A percentile compares a stretch with the other conserved stretches of the same genome.
Conservation (phyloP, 805 yeast genomes). For the Candida pini region DNA sequence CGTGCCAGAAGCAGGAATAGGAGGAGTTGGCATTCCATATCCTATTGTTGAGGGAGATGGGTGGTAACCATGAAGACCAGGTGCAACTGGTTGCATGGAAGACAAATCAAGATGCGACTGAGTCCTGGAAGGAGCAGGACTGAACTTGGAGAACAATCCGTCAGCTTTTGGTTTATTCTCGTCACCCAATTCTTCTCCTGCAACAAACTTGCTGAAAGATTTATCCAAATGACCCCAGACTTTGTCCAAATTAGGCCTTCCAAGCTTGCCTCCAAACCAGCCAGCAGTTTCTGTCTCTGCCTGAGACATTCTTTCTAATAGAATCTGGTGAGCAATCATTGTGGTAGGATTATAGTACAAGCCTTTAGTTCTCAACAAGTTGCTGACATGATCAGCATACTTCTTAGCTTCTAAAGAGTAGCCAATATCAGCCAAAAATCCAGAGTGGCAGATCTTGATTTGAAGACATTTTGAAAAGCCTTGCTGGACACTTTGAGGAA, state of each 20-base stretch:
- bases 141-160: conserved; percentile 66
- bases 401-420: conserved; percentile 51
- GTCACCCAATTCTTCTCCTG: conserved; percentile 68
- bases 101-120: conserved; percentile 35
- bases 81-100: too few species aligned
- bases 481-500: conserved; percentile 28
- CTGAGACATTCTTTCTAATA: conserved; percentile 44
- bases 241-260: conserved; percentile 43
- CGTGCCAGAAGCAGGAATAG: too few species aligned
- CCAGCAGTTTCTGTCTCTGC: conserved; percentile 35
- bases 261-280: conserved; percentile 64
- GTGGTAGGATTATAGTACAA: conserved; percentile 29
- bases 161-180: conserved; percentile 32
- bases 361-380: conserved; percentile 34
- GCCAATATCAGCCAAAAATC: conserved; percentile 64
- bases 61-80: too few species aligned
- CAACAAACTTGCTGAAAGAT: conserved; percentile 69
- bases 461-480: conserved; percentile 48
- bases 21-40: too few species aligned
- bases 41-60: too few species aligned
- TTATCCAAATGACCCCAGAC: conserved; percentile 89
- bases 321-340: conserved; percentile 29
- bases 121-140: conserved; percentile 62
- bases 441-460: conserved; percentile 63
- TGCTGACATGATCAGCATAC: conserved; percentile 49